Evolutionary conservation across 2,329 filamentous ascomycete genomes (phyloP).

Genomic region (Botryotinia convoluta): DNA sequence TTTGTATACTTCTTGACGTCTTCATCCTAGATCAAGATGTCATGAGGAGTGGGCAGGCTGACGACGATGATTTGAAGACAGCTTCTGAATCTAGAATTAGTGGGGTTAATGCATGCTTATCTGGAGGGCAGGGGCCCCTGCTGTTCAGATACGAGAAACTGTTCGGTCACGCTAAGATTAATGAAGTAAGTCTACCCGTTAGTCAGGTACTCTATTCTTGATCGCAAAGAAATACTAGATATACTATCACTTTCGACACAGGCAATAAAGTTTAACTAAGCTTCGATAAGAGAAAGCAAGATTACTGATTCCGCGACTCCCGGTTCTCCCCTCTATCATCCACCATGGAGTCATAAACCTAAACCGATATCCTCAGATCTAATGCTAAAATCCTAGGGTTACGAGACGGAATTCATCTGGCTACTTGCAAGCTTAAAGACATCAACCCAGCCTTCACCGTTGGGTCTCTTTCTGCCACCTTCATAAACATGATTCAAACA

Average conservation of each 20-base stretch:
- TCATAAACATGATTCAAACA: slow-evolving; percentile 51
- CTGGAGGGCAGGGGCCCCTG: neutral
- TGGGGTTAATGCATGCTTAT: neutral
- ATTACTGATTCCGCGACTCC: neutral
- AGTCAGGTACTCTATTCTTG: neutral
- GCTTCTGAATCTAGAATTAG: neutral
- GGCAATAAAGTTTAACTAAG: neutral
- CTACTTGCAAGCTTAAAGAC: slow-evolving; percentile 46
- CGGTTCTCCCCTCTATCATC: neutral
- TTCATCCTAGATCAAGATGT: neutral
- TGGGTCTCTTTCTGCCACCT: slow-evolving; percentile 49
- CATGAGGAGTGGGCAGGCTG: neutral
- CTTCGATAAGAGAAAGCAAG: neutral
- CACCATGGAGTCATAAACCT: neutral
- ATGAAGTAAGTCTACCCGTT: neutral
- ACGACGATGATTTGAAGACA: neutral
- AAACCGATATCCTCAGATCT: neutral
- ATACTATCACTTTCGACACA: neutral
- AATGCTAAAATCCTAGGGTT: slow-evolving; percentile 38
- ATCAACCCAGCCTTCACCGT: slow-evolving; percentile 53
- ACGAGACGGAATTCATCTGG: neutral
- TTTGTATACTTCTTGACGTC: neutral
- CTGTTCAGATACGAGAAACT: neutral
- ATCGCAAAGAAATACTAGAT: neutral
- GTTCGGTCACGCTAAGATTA: neutral